Evolutionary conservation across 768 basidiomycete genomes (phyloP), one percentile per base, ranked within the genome.

Genomic region (Suillus discolor): DNA sequence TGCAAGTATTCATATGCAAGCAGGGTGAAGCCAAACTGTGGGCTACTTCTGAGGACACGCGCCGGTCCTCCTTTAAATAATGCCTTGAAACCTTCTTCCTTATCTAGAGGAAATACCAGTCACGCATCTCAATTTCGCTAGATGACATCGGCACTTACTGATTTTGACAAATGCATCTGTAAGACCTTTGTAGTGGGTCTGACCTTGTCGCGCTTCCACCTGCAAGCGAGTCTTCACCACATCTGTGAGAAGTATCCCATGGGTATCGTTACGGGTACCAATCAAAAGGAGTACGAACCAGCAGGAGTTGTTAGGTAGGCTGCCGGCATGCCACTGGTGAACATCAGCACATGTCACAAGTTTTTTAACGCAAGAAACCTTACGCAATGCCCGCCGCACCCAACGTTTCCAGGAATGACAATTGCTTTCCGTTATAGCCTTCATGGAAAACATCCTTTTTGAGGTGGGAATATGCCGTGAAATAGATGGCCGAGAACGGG

Each of bases 221-320:
- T 99, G 97, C 69, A 99, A 80, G 57, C 96, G 87, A 18, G 97
- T 99, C 85, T 99, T 99, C 74, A 99, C 93, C 67, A 99, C 97
- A 78, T 99, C 97, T 92, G 75, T 66, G 59, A 31, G 38, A 41
- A 41, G 16, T 25, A 54, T 65, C 38, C 44, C 47, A 65, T 51
- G 65, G 57, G 47, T 62, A 63, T 72, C 70, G 77, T 67, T 57
- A 36, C 39, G 23, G 34, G 42, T 60, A n/a, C 36, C n/a, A 31
- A 66, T 70, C 28, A 63, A 54, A 49, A 45, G 16, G 47, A 23
- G 62, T 63, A 69, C 82, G 72, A 69, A 93, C 93, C 93, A 71
- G 92, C 92, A 49, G 95, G 94, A 11, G 94, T 96, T 39, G 94
- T 94, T 68, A 97, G 80, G 78, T 96, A 96, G 45, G 96, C 95